Evolutionary conservation across 2,329 filamentous ascomycete genomes (phyloP), one percentile per base, ranked within the genome.

Genomic region (Arthrobotrys megalospora): DNA sequence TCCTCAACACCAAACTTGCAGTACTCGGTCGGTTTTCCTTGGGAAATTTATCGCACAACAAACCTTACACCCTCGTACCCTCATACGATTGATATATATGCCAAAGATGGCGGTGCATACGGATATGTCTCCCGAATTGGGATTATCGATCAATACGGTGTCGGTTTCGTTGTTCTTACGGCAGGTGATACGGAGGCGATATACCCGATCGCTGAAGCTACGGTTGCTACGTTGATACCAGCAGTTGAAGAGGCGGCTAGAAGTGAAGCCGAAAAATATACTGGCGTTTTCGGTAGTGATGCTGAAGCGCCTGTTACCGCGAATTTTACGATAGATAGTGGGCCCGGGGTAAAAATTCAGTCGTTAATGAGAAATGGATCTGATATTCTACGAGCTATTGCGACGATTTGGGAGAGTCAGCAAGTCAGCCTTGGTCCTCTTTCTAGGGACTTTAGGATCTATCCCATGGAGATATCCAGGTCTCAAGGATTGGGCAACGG

Each of bases 101-200:
- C 70, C 16, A 80, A 81, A 48, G 78, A 78, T 21, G 80, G 80
- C 3, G 63, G 68, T 8, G 58, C 80, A 43, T 70, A 65, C 12
- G 77, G 80, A 0, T 81, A 80, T 24, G 65, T 62, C 2, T 64
- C 73, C n/a, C 50, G 68, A n/a, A 69, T 80, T 3, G 63, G 62
- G 1, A 24, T 79, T 10, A 80, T 80, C 32, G 53, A 53, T 11
- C 73, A 80, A 45, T 81, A 80, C 32, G 79, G 38, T 10, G 55
- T 81, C 34, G 78, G 66, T 10, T 73, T 80, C 28, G 71, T 68
- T 10, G 28, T 81, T 10, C 69, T 80, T 1, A 72, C 72, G 3
- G 68, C 80, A 6, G 78, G 76, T 10, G 48, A 50, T 41, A 36
- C n/a, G 10, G 47, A 38, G 24, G 50, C 36, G 16, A 58, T 24